Conservation (phyloP, 164 flowering plant species). For the Vitis vinifera region DNA sequence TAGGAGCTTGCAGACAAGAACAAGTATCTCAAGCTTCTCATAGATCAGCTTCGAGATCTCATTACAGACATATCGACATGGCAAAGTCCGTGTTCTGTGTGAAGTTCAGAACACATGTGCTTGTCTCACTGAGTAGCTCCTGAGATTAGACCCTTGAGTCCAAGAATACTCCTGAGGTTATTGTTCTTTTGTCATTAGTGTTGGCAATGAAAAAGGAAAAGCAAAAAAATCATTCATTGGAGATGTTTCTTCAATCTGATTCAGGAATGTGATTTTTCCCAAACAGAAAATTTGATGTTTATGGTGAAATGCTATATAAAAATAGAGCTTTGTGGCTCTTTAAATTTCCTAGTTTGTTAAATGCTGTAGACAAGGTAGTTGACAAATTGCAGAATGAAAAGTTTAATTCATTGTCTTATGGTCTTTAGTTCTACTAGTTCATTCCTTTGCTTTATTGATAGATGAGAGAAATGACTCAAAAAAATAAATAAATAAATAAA, state of each 20-base stretch:
- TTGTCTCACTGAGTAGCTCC: neutral
- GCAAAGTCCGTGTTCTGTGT: slow-evolving; percentile 83
- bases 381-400: too few species aligned
- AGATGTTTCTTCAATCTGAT: neutral
- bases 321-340: neutral
- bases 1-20: slow-evolving; percentile 80
- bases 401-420: too few species aligned
- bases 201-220: too few species aligned
- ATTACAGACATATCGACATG: slow-evolving; percentile 74
- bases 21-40: slow-evolving; percentile 57
- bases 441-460: too few species aligned
- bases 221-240: neutral
- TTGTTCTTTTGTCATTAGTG: neutral
- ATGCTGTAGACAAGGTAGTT: neutral
- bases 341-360: neutral
- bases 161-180: neutral
- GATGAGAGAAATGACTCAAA: too few species aligned
- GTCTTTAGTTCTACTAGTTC: too few species aligned
- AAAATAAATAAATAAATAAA: too few species aligned
- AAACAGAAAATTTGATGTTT: slow-evolving; percentile 1
- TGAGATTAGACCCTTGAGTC: neutral
- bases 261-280: neutral
- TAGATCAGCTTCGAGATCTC: slow-evolving; percentile 80
- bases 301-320: neutral
- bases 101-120: slow-evolving; percentile 14